phyloP scores from a whole-genome alignment of 495 filamentous ascomycete genomes.

The Penicillium alfredii region DNA sequence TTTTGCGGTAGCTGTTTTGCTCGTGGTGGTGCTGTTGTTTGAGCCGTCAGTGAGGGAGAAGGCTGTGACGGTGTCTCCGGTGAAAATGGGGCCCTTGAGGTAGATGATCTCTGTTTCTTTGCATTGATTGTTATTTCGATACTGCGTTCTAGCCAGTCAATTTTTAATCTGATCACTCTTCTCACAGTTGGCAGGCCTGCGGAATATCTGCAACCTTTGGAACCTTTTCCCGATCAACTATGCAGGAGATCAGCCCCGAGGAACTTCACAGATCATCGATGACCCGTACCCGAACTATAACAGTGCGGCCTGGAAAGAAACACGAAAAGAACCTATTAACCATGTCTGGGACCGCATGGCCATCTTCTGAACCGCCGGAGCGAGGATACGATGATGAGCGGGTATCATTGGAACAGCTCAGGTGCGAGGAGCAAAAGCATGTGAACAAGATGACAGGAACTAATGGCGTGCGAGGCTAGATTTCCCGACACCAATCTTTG shows the following conservation, averaged over 20 bases:
- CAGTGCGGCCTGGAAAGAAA: conserved; percentile 27
- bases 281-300: conserved; percentile 46
- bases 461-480: conserved; percentile 7
- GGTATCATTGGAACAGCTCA: conserved; percentile 6
- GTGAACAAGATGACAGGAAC: background rate
- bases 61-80: too few species aligned
- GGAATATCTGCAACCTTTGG: background rate
- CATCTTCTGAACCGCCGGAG: conserved; percentile 33
- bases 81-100: too few species aligned
- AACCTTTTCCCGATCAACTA: conserved; percentile 1
- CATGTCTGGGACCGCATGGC: conserved; percentile 41
- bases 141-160: background rate
- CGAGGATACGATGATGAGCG: conserved; percentile 17
- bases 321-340: conserved; percentile 31
- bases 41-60: too few species aligned
- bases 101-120: too few species aligned
- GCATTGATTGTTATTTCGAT: background rate
- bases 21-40: background rate
- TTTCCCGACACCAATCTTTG: conserved; percentile 35
- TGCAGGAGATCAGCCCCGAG: background rate
- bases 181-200: conserved; percentile 3
- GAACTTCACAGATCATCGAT: conserved; percentile 19
- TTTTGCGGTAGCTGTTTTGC: conserved; percentile 1
- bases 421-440: conserved; percentile 1
- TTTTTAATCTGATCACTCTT: background rate